phyloP scores from a whole-genome alignment of 352 stramenopile species.

The Peronospora farinosa region DNA sequence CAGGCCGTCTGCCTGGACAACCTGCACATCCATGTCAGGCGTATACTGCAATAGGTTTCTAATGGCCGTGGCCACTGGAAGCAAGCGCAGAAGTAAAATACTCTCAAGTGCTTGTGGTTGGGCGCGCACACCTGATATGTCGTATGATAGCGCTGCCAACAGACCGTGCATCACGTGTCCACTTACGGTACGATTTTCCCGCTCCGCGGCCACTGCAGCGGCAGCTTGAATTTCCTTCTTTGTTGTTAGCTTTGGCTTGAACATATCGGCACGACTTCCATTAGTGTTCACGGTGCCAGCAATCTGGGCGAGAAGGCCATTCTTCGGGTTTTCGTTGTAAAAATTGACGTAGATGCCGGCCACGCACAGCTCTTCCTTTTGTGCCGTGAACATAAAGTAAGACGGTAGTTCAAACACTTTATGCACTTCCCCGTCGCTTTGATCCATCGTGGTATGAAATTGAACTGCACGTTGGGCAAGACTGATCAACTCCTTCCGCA shows the following conservation, averaged over 20 bases:
- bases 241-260: conserved; percentile 26
- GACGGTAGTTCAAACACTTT: conserved; percentile 67
- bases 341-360: conserved; percentile 87
- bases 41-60: conserved; percentile 78
- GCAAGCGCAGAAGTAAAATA: conserved; percentile 59
- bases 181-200: conserved; percentile 49
- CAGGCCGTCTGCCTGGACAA: conserved; percentile 70
- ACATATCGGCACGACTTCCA: conserved; percentile 22
- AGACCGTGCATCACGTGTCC: conserved; percentile 73
- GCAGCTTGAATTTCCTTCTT: conserved; percentile 39
- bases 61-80: conserved; percentile 75
- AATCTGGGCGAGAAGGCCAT: conserved; percentile 68
- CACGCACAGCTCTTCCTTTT: conserved; percentile 80
- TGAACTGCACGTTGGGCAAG: conserved; percentile 65
- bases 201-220: conserved; percentile 20
- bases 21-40: conserved; percentile 75
- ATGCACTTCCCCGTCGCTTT: conserved; percentile 49
- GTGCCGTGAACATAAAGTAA: conserved; percentile 74
- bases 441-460: conserved; percentile 58
- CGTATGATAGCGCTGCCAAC: conserved; percentile 57
- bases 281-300: conserved; percentile 52
- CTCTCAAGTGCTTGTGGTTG: conserved; percentile 63
- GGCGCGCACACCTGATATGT: conserved; percentile 64
- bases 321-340: conserved; percentile 81
- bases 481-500: conserved; percentile 68